phyloP scores from a whole-genome alignment of 768 basidiomycete genomes.

The Boletellus emodensis region DNA sequence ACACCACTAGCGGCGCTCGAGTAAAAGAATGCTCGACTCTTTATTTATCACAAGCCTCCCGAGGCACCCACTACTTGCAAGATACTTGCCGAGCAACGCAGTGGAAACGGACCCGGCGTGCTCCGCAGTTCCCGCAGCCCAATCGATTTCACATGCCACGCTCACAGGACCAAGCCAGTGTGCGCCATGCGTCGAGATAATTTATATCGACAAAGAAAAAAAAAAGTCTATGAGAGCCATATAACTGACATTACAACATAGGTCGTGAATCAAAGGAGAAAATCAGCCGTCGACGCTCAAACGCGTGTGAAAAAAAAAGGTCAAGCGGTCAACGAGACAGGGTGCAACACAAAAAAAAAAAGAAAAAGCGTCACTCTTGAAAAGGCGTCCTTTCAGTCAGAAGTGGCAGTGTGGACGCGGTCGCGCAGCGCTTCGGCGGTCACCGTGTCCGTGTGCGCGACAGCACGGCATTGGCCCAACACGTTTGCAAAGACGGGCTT shows the following conservation, averaged over 20 bases:
- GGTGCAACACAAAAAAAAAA: neutral
- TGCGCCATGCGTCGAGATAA: neutral
- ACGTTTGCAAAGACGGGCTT: conserved; percentile 76
- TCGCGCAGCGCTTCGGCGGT: conserved; percentile 46
- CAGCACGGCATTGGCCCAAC: conserved; percentile 39
- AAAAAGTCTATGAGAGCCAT: conserved; percentile 20
- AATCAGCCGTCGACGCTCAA: conserved; percentile 13
- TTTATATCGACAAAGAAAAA: neutral
- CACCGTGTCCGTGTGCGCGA: conserved; percentile 48
- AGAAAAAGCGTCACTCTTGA: neutral
- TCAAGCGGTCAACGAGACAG: neutral
- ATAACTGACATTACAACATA: conserved; percentile 24
- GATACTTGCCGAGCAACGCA: no score
- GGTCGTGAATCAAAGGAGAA: neutral
- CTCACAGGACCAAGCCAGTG: neutral
- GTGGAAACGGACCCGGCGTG: no score
- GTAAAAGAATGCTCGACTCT: no score
- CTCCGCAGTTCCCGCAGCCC: no score
- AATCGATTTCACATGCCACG: neutral
- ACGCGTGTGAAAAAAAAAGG: neutral
- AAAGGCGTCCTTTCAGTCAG: conserved; percentile 25
- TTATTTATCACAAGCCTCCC: no score
- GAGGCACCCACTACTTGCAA: no score
- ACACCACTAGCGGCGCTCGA: no score
- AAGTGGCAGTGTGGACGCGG: conserved; percentile 37